These are phyloP conservation scores for Oryza australiensis DNA, from an alignment of 176 grass and related monocot genomes.

Conservation along the genomic window DNA sequence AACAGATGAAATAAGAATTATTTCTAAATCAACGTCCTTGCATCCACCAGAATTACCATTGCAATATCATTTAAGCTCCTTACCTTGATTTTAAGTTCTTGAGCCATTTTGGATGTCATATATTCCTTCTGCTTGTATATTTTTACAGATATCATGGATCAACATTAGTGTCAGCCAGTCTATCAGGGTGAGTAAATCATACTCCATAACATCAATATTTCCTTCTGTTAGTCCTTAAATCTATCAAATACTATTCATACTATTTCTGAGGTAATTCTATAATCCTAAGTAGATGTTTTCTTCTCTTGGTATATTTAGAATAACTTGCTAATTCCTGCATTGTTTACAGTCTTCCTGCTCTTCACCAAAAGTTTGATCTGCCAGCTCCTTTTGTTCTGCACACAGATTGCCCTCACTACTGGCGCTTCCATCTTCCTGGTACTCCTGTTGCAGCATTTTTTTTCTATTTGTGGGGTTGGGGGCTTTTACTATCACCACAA, in stretches of 20 bases:
- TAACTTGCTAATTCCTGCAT: constrained; percentile 26
- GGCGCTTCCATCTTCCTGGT: constrained; percentile 91
- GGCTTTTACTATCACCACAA: neutral
- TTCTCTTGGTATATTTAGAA: neutral
- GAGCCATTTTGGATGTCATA: neutral
- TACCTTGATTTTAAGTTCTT: neutral
- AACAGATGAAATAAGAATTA: neutral
- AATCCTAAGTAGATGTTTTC: neutral
- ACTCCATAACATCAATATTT: neutral
- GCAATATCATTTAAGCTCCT: neutral
- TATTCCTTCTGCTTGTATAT: neutral
- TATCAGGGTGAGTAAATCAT: constrained; percentile 67
- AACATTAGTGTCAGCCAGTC: constrained; percentile 83
- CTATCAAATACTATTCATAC: neutral
- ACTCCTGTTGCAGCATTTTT: neutral
- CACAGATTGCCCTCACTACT: constrained; percentile 91
- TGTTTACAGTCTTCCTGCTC: constrained; percentile 71
- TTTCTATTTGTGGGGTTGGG: neutral
- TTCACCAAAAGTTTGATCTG: constrained; percentile 98
- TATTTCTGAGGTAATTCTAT: neutral
- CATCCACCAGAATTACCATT: neutral
- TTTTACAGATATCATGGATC: constrained; percentile 91
- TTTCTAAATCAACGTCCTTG: neutral
- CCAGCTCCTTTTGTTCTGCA: constrained; percentile 89
- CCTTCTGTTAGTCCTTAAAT: neutral